Percentiles rank a stretch among this genome's conserved stretches.
phyloP scores from a whole-genome alignment of 352 stramenopile species.

The Phytophthora litchii region DNA sequence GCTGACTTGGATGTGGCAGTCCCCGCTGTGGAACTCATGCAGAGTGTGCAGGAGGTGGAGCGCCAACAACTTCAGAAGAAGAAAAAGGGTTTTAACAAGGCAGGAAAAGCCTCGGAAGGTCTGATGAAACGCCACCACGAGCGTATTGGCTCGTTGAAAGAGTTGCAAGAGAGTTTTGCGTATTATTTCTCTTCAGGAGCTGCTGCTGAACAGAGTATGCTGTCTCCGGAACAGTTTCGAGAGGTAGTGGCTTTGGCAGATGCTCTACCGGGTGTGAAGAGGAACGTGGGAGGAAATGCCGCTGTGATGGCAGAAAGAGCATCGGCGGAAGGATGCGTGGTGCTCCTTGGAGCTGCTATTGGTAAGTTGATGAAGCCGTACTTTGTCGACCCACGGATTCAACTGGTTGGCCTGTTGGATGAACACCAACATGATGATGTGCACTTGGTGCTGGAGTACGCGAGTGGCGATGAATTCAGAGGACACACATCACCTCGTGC shows the following conservation, averaged over 20 bases:
- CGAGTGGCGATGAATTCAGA: slow-evolving; percentile 66
- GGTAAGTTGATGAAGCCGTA: slow-evolving; percentile 78
- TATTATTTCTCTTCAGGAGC: slow-evolving; percentile 85
- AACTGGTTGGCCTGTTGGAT: slow-evolving; percentile 69
- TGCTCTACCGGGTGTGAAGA: slow-evolving; percentile 56
- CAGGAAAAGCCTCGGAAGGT: slow-evolving; percentile 17
- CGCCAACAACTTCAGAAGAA: slow-evolving; percentile 44
- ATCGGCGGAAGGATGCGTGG: slow-evolving; percentile 65
- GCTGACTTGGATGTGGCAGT: slow-evolving; percentile 83
- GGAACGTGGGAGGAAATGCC: slow-evolving; percentile 79
- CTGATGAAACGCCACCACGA: slow-evolving; percentile 71
- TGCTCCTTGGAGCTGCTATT: slow-evolving; percentile 77
- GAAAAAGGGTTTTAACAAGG: slow-evolving; percentile 30
- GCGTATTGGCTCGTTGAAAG: slow-evolving; percentile 62
- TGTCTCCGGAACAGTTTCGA: slow-evolving; percentile 74
- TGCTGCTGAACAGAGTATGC: slow-evolving; percentile 85
- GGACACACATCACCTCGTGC: slow-evolving; percentile 68
- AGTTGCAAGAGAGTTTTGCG: slow-evolving; percentile 82
- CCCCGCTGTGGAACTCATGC: slow-evolving; percentile 76
- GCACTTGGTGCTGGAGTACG: slow-evolving; percentile 83
- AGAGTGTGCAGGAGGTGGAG: slow-evolving; percentile 53
- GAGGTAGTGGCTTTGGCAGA: slow-evolving; percentile 75
- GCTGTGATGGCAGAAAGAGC: slow-evolving; percentile 82
- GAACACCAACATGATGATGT: slow-evolving; percentile 74
- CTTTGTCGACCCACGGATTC: slow-evolving; percentile 61